Base-by-base conservation (phyloP, 1,139 yeast genomes). In the Lodderomyces metapsilosis region DNA sequence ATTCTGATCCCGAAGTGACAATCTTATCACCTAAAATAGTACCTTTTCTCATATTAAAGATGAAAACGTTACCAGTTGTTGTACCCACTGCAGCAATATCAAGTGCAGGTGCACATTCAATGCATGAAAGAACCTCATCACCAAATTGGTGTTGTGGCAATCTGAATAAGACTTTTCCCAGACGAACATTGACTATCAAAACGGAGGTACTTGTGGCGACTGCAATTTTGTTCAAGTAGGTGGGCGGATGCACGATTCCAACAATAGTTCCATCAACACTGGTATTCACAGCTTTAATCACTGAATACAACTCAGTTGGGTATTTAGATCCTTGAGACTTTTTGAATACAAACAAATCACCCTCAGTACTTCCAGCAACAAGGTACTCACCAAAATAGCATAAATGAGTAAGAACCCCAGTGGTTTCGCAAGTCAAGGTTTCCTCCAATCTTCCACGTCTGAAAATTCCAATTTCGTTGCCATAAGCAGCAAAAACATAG, bases 181-280 rank as follows among this genome's bases (percentile, higher is more conserved):
- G 81, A 53, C 89, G 78, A 41, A 89, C 71, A 56, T 92, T 92
- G 64, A 76, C 77, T 28, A 92, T 67, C 39, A 86, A 59, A 36
- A 80, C 66, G 3, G 80, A 66, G n/a, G 71, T 64, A 3, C 92
- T 79, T 2, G 92, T 78, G 21, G 82, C 91, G 27, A 92, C 81
- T 2, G 86, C 84, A 30, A 94, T 67, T 58, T 94, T 94, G 69
- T 94, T 94, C 57, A 94, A 66, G 58, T 92, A 91, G 0, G 99
- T 92, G 31, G 98, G 89, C 39, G 95, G 85, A 61, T 94, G 99
- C 9, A 80, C 56, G 21, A 89, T 52, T 27, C 82, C 83, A 10
- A 84, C 83, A 23, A 92, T 74, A 2, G 71, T 73, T 27, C 96
- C 96, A 50, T 82, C 82, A 12, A 82, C 63, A 23, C 69, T 62